phyloP scores from a whole-genome alignment of 176 grass and related monocot genomes.

The Bonia amplexicaulis region DNA sequence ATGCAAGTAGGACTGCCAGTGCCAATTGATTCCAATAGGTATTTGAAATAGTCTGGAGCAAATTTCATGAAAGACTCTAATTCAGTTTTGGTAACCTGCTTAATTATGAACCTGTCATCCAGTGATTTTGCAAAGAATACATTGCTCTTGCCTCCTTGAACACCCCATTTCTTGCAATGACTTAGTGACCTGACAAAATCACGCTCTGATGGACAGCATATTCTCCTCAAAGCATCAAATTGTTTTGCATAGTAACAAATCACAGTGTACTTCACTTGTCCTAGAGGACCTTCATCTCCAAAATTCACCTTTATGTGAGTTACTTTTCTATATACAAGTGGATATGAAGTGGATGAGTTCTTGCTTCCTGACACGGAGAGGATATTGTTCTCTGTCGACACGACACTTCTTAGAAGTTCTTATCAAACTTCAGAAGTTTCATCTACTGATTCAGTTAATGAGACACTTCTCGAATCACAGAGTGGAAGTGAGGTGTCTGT shows the following conservation, averaged over 20 bases:
- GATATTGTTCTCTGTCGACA: slow-evolving; percentile 44
- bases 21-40: slow-evolving; percentile 75
- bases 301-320: slow-evolving; percentile 87
- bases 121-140: slow-evolving; percentile 99
- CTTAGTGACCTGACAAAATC: slow-evolving; percentile 96
- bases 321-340: slow-evolving; percentile 51
- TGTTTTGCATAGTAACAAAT: slow-evolving; percentile 88
- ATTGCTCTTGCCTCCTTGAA: slow-evolving; percentile 97
- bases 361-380: slow-evolving; percentile 45
- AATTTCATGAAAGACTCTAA: slow-evolving; percentile 95
- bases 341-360: slow-evolving; percentile 35
- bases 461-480: slow-evolving; percentile 44
- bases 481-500: slow-evolving; percentile 26
- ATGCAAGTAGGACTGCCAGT: slow-evolving; percentile 89
- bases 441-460: slow-evolving; percentile 54
- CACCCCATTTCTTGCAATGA: slow-evolving; percentile 98
- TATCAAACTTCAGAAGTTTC: slow-evolving; percentile 33
- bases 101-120: slow-evolving; percentile 95
- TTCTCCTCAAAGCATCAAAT: slow-evolving; percentile 80
- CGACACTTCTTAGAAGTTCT: slow-evolving; percentile 67
- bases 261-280: slow-evolving; percentile 78
- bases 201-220: slow-evolving; percentile 86
- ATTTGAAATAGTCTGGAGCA: slow-evolving; percentile 87
- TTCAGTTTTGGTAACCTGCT: slow-evolving; percentile 94
- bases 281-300: slow-evolving; percentile 68